Evolutionary conservation across 75 land plant genomes (phyloP).

Genomic region (Cupressus sempervirens): DNA sequence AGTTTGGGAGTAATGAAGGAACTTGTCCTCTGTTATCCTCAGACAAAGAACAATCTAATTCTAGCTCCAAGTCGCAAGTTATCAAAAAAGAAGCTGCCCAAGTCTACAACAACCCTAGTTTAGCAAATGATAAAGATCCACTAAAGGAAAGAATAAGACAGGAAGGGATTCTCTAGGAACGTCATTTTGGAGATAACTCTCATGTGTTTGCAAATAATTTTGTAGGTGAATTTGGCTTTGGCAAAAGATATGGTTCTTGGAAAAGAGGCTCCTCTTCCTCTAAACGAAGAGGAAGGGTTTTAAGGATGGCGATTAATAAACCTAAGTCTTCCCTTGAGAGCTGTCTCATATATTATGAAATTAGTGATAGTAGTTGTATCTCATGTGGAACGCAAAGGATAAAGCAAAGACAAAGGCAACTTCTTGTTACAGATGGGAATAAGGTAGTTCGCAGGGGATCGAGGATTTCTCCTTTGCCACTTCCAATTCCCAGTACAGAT

Average conservation of each 20-base stretch:
- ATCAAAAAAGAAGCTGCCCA: neutral
- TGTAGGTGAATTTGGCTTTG: neutral
- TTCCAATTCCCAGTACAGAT: neutral
- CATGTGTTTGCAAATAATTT: neutral
- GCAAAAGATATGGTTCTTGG: neutral
- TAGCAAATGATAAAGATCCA: neutral
- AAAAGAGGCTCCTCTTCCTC: neutral
- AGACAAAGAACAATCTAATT: neutral
- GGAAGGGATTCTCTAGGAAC: neutral
- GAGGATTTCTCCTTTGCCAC: neutral
- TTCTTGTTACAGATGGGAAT: conserved; percentile 33
- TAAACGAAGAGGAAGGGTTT: conserved; percentile 3
- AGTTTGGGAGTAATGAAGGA: neutral
- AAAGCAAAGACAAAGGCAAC: conserved; percentile 25
- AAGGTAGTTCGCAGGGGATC: conserved; percentile 19
- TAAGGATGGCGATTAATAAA: conserved; percentile 21
- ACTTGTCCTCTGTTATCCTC: neutral
- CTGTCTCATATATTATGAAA: conserved; percentile 55
- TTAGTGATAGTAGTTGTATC: conserved; percentile 21
- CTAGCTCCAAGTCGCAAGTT: too few species aligned
- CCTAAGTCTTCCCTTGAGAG: conserved; percentile 63
- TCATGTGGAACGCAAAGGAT: neutral
- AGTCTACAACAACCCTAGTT: neutral
- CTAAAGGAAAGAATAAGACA: neutral
- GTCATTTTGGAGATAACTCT: neutral